These are phyloP conservation scores for Triglochin maritima DNA, from an alignment of 106 monocot species.

Conservation along the genomic window DNA sequence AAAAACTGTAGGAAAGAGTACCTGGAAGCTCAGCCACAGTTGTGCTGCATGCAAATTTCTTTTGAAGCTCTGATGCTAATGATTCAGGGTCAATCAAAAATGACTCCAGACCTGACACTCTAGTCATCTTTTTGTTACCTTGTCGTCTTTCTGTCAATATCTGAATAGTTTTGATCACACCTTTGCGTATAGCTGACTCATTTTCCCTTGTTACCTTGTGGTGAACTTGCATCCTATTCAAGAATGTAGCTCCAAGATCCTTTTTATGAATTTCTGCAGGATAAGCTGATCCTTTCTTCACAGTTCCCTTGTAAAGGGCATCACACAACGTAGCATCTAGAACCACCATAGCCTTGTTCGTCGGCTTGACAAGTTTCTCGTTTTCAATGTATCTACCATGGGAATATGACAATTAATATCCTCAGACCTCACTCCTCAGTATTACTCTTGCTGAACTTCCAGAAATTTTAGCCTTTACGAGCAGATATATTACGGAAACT, in stretches of 20 bases:
- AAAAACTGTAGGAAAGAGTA: conserved; percentile 7
- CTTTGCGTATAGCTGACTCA: conserved; percentile 57
- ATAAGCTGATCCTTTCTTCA: conserved; percentile 78
- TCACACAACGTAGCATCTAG: conserved; percentile 83
- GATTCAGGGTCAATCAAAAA: conserved; percentile 83
- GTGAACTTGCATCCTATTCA: conserved; percentile 83
- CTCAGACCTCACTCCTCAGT: too few species aligned
- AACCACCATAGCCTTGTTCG: conserved; percentile 54
- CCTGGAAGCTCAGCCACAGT: conserved; percentile 87
- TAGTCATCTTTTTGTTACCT: conserved; percentile 95
- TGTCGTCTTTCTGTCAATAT: conserved; percentile 89
- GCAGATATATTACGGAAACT: too few species aligned
- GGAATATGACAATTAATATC: too few species aligned
- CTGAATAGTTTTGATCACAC: conserved; percentile 60
- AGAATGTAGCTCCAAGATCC: conserved; percentile 74
- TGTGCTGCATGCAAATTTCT: conserved; percentile 99
- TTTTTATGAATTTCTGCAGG: conserved; percentile 89
- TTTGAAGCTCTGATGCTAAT: conserved; percentile 82
- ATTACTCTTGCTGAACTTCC: too few species aligned
- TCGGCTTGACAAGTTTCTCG: conserved; percentile 62
- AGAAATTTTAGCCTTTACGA: too few species aligned
- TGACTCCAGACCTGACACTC: conserved; percentile 68
- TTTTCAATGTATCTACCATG: conserved; percentile 70
- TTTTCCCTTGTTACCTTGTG: conserved; percentile 55
- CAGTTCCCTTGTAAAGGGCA: conserved; percentile 82